Evolutionary conservation across 441 rosid genomes (phyloP).

Genomic region (Croton laevigatus): DNA sequence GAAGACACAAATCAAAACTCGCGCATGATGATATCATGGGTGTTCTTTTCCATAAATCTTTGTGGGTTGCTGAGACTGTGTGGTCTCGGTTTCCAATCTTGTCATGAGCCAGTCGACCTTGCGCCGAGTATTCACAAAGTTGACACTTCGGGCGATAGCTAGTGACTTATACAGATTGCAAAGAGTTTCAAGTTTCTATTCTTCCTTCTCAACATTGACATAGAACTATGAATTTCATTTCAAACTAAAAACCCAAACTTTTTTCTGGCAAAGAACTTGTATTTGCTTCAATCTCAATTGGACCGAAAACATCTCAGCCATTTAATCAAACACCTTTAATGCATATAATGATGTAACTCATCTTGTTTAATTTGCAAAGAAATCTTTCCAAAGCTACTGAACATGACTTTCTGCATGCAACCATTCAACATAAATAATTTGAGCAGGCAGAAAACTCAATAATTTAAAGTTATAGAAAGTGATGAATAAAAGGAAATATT

Average conservation of each 20-base stretch:
- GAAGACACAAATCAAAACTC: slow-evolving; percentile 79
- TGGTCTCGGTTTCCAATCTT: slow-evolving; percentile 72
- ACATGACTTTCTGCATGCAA: slow-evolving; percentile 57
- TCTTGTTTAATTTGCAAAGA: slow-evolving; percentile 42
- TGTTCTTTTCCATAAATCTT: slow-evolving; percentile 83
- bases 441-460: background rate
- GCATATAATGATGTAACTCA: slow-evolving; percentile 44
- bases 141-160: slow-evolving; percentile 75
- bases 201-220: slow-evolving; percentile 75
- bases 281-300: no score
- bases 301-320: no score
- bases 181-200: slow-evolving; percentile 84
- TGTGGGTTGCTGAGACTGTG: slow-evolving; percentile 80
- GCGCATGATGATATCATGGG: slow-evolving; percentile 73
- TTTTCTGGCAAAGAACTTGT: no score
- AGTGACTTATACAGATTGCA: slow-evolving; percentile 75
- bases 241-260: no score
- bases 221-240: no score
- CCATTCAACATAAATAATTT: slow-evolving; percentile 15
- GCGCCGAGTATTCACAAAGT: slow-evolving; percentile 71
- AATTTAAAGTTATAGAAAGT: background rate
- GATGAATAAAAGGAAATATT: background rate
- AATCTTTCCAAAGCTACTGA: slow-evolving; percentile 51
- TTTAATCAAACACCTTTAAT: no score
- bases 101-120: slow-evolving; percentile 83